Evolutionary conservation across 768 basidiomycete genomes (phyloP), one percentile per base, ranked within the genome.

Genomic region (Trametes elegans): DNA sequence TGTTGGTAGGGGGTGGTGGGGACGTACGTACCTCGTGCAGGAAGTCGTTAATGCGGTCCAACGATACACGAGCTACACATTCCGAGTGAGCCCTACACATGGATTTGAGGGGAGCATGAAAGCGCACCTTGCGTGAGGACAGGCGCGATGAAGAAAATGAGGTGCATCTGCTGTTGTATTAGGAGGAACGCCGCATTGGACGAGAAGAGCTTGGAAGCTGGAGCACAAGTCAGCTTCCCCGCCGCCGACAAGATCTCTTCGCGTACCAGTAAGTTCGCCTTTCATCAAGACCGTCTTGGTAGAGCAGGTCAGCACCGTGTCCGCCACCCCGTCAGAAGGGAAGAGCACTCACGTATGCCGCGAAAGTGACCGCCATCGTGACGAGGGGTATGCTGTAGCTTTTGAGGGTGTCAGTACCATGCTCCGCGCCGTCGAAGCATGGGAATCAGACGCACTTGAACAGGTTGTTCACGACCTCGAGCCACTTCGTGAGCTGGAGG

Each of bases 291-390:
- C 28, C 10, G 76, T 77, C 68, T 70, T n/a, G 21, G 1, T 11
- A 41, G 10, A 3, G 21, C 41, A 18, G 13, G 8, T 27, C 9
- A 43, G 3, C 24, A 2, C 23, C 18, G 23, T 7, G 9, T n/a
- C 11, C 11, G n/a, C 21, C 31, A 18, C 19, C 8, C 19, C 13
- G 21, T 2, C 23, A 39, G 18, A 13, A 11, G 21, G 21, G 5
- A 23, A n/a, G 8, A 8, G 16, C 19, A 63, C 80, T 49, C 69
- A 84, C 76, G 56, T 84, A 88, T 7, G 80, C 73, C 1, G 77
- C 73, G 61, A 81, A 89, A 1, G 85, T 84, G 14, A 79, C 75
- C 36, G 85, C 62, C 87, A 89, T 90, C 27, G 80, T 83, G 1
- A 80, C 32, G 8, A 88, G 66, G 0, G 88, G 88, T 39, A 88